Base-by-base conservation (phyloP, 805 yeast genomes). In the Ogataea paraovalis region DNA sequence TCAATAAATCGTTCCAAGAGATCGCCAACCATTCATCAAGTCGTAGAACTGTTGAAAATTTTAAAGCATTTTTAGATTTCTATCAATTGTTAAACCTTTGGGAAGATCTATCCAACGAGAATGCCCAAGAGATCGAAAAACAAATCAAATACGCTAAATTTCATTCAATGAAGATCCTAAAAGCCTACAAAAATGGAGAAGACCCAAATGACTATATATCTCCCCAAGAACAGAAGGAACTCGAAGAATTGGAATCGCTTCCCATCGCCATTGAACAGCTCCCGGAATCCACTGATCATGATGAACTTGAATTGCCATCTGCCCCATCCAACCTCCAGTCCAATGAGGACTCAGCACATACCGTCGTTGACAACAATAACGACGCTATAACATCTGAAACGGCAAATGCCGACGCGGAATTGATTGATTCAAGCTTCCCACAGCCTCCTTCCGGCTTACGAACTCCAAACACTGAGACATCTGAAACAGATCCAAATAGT, bases 71-170 rank as follows among this genome's bases (percentile, higher is more conserved):
- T 9, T 67, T 76, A 1, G 75, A 73, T 39, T 82, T 85, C 53
- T 70, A 78, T 49, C 77, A 73, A 20, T 61, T 83, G 6, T 57
- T 78, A 48, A 69, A 69, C 39, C 59, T 80, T 14, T 79, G 72
- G 83, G 58, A 57, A 2, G 56, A 55, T 1, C 44, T 52, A 10
- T 53, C 48, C 30, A 16, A 23, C 3, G 61, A 39, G 34, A 57
- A 61, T 10, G 47, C 47, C n/a, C 56, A 46, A 20, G 64, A 47
- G 28, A 52, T 60, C 43, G 60, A 51, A 21, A 53, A 50, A 61
- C 78, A 79, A 58, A 70, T 74, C 41, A 80, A 79, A 57, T 85
- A 78, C 54, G 78, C 86, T 14, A 83, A 83, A 60, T 83, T 69
- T 58, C 85, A 81, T 52, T 78, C 84, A 14, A 74, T 79, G 7